These are phyloP conservation scores for Meira miltonrushii DNA, from an alignment of 1,284 basidiomycete species.

Conservation along the genomic window DNA sequence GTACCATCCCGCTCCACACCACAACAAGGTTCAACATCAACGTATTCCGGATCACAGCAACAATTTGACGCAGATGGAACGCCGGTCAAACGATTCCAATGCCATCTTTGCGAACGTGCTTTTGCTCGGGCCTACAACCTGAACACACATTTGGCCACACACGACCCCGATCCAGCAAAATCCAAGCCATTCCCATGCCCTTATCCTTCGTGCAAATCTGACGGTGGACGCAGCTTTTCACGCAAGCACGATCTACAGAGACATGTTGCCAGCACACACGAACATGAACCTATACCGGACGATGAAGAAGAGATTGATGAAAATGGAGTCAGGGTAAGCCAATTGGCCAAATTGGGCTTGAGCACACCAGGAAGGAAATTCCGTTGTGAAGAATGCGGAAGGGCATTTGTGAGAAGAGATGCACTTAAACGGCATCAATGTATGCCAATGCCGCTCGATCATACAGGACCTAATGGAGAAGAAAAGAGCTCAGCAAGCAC, in stretches of 20 bases:
- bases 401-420: conserved; percentile 46
- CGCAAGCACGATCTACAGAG: conserved; percentile 82
- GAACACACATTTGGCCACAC: conserved; percentile 82
- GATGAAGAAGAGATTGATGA: conserved; percentile 23
- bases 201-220: conserved; percentile 62
- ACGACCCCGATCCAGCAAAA: conserved; percentile 68
- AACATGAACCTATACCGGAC: conserved; percentile 43
- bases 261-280: conserved; percentile 75
- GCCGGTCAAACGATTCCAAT: conserved; percentile 41
- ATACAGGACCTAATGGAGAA: background rate
- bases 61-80: conserved; percentile 9
- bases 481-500: background rate
- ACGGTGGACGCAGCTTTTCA: conserved; percentile 69
- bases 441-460: conserved; percentile 4
- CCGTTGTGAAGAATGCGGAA: conserved; percentile 40
- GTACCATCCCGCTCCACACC: background rate
- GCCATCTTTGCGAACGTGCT: conserved; percentile 57
- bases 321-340: conserved; percentile 21
- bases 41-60: background rate
- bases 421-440: conserved; percentile 43
- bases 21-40: background rate
- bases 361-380: conserved; percentile 48
- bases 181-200: conserved; percentile 77
- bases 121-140: conserved; percentile 85
- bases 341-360: conserved; percentile 36